Evolutionary conservation across 495 filamentous ascomycete genomes (phyloP).

Genomic region (Annulohypoxylon bovei): DNA sequence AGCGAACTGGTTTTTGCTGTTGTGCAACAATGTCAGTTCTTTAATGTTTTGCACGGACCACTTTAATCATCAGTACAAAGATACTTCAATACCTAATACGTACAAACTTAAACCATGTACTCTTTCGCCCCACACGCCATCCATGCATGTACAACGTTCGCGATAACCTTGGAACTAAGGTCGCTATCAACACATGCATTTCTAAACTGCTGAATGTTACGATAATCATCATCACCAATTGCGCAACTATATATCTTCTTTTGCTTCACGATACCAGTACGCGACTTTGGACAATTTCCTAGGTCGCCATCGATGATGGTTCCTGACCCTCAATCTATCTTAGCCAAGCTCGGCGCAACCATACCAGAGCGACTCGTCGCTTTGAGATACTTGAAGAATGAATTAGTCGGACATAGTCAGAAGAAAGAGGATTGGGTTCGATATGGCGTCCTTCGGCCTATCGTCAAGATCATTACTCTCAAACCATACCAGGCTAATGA

Average conservation of each 20-base stretch:
- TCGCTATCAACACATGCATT: slow-evolving; percentile 10
- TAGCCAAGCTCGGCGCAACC: slow-evolving; percentile 70
- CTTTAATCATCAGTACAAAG: too few species aligned
- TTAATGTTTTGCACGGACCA: too few species aligned
- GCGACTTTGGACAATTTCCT: background rate
- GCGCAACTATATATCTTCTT: background rate
- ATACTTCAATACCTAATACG: background rate
- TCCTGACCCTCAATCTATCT: slow-evolving; percentile 56
- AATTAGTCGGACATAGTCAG: slow-evolving; percentile 87
- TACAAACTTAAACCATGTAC: background rate
- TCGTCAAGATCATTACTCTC: slow-evolving; percentile 68
- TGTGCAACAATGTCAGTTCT: background rate
- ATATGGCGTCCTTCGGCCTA: slow-evolving; percentile 71
- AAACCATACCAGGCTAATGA: slow-evolving; percentile 50
- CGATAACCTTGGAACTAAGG: background rate
- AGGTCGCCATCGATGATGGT: slow-evolving; percentile 43
- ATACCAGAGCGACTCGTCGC: slow-evolving; percentile 70
- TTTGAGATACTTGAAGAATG: slow-evolving; percentile 83
- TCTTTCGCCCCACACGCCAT: background rate
- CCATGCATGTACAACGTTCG: slow-evolving; percentile 1
- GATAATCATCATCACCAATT: background rate
- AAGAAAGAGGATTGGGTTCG: slow-evolving; percentile 81
- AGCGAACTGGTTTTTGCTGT: background rate
- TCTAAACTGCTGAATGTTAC: background rate
- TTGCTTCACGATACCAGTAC: background rate